Percentiles rank a stretch among this genome's conserved stretches.
Evolutionary conservation across 1,284 basidiomycete genomes (phyloP).

Genomic region (Leccinum pachyderme): DNA sequence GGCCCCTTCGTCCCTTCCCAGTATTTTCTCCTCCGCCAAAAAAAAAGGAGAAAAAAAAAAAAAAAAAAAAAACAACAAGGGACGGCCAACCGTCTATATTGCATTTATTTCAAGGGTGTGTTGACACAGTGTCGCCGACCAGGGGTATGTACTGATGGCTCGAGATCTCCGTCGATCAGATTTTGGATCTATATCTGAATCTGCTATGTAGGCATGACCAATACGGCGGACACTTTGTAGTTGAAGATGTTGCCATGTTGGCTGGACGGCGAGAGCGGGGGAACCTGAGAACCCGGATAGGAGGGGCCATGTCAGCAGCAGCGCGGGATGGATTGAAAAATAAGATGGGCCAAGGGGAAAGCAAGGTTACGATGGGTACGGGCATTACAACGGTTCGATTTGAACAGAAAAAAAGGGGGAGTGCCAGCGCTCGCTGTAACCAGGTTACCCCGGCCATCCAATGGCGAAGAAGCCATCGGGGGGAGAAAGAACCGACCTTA

Average conservation of each 20-base stretch:
- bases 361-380: not conserved
- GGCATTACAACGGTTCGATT: not conserved
- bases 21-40: not conserved
- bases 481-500: not conserved
- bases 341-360: not conserved
- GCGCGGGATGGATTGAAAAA: not conserved
- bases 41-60: not conserved
- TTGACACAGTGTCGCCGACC: not conserved
- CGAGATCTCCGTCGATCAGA: slow-evolving; percentile 1
- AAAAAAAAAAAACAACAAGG: not conserved
- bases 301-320: not conserved
- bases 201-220: not conserved
- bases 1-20: not conserved
- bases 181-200: not conserved
- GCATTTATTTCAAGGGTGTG: not conserved
- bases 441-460: not conserved
- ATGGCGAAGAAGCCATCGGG: not conserved
- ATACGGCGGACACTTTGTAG: not conserved
- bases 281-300: not conserved
- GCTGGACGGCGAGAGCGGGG: not conserved
- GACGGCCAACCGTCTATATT: not conserved
- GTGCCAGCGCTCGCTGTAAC: not conserved
- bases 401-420: not conserved
- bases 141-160: not conserved
- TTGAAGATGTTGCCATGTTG: not conserved